Percentiles rank a stretch among this genome's conserved stretches.
Evolutionary conservation across 495 filamentous ascomycete genomes (phyloP).

Genomic region (Penicillium atrosanguineum): DNA sequence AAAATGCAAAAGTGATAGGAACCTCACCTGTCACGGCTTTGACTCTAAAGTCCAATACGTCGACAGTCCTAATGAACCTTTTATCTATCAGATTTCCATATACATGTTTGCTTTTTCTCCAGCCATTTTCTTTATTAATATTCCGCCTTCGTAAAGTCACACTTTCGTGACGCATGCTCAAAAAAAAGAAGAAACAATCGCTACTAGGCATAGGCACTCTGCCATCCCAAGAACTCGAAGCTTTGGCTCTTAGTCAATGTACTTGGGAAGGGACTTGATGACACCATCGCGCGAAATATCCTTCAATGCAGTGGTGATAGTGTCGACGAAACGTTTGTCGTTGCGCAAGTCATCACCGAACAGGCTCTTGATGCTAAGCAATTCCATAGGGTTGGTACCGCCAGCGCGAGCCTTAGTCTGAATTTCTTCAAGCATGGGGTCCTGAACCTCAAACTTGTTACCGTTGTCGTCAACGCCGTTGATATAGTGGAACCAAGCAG

Average conservation of each 20-base stretch:
- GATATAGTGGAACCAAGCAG: slow-evolving; percentile 46
- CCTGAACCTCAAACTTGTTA: slow-evolving; percentile 34
- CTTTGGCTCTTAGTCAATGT: slow-evolving; percentile 30
- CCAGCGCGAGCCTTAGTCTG: slow-evolving; percentile 39
- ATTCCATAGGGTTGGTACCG: slow-evolving; percentile 30
- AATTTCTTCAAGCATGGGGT: slow-evolving; percentile 46
- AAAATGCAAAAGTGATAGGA: too few relatives aligned
- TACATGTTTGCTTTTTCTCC: background rate
- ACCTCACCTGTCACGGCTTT: too few relatives aligned
- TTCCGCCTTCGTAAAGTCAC: slow-evolving; percentile 14
- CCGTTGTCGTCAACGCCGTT: slow-evolving; percentile 44
- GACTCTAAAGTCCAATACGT: too few relatives aligned
- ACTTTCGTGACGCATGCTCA: slow-evolving; percentile 13
- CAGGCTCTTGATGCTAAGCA: slow-evolving; percentile 41
- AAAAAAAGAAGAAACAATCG: slow-evolving; percentile 15
- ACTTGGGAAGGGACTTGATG: slow-evolving; percentile 44
- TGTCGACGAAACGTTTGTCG: slow-evolving; percentile 39
- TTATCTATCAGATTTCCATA: too few relatives aligned
- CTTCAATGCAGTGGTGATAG: slow-evolving; percentile 40
- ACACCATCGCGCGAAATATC: slow-evolving; percentile 41
- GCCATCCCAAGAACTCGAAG: slow-evolving; percentile 4
- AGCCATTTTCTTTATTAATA: slow-evolving; percentile 26
- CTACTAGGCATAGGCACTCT: slow-evolving; percentile 13
- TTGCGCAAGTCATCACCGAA: slow-evolving; percentile 46
- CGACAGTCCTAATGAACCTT: too few relatives aligned